These are phyloP conservation scores for Saccharomyces kudriavzevii DNA, from an alignment of 805 yeast species.

Conservation along the genomic window DNA sequence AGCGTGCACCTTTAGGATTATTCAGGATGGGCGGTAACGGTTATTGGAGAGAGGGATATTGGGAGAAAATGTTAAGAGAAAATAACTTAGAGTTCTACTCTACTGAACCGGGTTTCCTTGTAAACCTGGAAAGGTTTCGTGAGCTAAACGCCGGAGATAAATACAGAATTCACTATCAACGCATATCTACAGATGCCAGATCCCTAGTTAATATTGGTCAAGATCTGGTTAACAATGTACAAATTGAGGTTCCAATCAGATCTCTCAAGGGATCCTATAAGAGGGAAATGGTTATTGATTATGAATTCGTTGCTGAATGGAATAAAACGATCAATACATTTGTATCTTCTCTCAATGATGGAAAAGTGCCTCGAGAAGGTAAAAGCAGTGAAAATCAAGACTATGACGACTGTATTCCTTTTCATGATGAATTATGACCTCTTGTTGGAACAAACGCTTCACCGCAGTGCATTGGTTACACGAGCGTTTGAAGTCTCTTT, in stretches of 20 bases:
- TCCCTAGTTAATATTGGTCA: constrained; percentile 84
- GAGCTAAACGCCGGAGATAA: constrained; percentile 65
- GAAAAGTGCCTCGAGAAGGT: background rate
- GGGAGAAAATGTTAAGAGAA: constrained; percentile 57
- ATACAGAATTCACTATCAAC: constrained; percentile 77
- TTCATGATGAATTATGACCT: constrained; percentile 5
- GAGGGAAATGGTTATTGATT: background rate
- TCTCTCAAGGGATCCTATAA: constrained; percentile 3
- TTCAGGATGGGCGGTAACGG: constrained; percentile 68
- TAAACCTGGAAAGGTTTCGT: constrained; percentile 66
- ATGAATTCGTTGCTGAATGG: background rate
- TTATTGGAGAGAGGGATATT: constrained; percentile 91
- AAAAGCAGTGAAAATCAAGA: background rate
- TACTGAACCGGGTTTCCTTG: constrained; percentile 75
- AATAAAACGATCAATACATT: background rate
- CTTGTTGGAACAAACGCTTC: background rate
- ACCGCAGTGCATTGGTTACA: background rate
- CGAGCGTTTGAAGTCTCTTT: background rate
- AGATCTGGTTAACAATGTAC: constrained; percentile 87
- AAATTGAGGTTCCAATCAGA: constrained; percentile 37
- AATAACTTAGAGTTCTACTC: constrained; percentile 55
- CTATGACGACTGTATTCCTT: background rate
- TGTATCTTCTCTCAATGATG: background rate
- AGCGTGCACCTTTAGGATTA: constrained; percentile 53
- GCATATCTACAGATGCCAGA: constrained; percentile 65